Conservation (phyloP, 1,284 basidiomycete genomes). For the Cryptococcus floricola region DNA sequence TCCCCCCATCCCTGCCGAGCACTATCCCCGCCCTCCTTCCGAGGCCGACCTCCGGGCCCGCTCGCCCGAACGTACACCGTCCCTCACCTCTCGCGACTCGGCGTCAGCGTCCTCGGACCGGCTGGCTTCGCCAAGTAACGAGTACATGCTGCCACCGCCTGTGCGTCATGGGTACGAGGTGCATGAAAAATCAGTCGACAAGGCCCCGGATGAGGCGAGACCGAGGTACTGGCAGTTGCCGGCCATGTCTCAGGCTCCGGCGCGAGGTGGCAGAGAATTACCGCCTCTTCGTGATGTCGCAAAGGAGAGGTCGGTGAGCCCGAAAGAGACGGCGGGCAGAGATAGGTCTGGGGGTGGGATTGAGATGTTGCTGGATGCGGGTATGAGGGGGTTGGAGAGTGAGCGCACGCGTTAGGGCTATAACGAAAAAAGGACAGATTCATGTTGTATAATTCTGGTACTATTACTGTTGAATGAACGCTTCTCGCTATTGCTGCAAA, state of each 20-base stretch:
- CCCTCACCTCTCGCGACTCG: conserved; percentile 16
- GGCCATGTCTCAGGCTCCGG: background rate
- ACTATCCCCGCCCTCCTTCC: conserved; percentile 1
- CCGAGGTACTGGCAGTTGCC: conserved; percentile 17
- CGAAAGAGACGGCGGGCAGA: conserved; percentile 2
- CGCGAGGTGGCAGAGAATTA: background rate
- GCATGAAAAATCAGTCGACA: background rate
- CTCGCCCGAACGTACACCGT: conserved; percentile 16
- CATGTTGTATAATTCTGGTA: background rate
- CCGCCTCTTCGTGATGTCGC: background rate
- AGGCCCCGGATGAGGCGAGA: background rate
- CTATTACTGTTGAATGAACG: too few species aligned
- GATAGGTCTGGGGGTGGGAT: conserved; percentile 20
- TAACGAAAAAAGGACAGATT: too few species aligned
- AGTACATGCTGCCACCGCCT: conserved; percentile 12
- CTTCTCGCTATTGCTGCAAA: background rate
- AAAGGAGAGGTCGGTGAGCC: conserved; percentile 1
- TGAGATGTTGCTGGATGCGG: conserved; percentile 32
- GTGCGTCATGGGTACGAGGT: background rate
- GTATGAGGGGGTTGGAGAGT: conserved; percentile 10
- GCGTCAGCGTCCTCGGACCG: conserved; percentile 6
- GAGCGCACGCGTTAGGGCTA: background rate
- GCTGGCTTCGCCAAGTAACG: conserved; percentile 3
- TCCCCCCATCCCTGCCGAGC: background rate
- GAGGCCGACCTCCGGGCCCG: background rate